Evolutionary conservation across 495 filamentous ascomycete genomes (phyloP).

Genomic region (Aspergillus baeticus): DNA sequence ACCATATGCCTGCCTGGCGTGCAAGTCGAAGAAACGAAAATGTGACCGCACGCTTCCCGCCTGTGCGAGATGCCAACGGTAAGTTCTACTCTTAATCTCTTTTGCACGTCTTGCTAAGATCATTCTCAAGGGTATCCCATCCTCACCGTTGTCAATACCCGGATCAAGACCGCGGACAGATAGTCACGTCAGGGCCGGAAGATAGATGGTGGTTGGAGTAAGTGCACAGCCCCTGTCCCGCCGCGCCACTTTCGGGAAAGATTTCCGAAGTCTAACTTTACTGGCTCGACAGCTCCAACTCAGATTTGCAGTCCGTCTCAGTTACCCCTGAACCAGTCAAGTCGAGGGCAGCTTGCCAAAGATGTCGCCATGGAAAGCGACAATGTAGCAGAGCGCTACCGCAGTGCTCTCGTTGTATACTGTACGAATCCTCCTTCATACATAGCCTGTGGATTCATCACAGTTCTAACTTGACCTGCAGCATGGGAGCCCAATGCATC

Average conservation of each 20-base stretch:
- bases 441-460: neutral
- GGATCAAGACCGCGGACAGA: no score
- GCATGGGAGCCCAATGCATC: neutral
- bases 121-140: neutral
- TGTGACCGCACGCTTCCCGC: neutral
- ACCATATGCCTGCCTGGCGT: neutral
- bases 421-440: neutral
- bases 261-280: no score
- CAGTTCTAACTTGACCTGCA: neutral
- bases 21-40: constrained; percentile 5
- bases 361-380: neutral
- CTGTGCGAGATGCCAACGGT: constrained; percentile 1
- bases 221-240: neutral
- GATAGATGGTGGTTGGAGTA: no score
- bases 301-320: neutral
- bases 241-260: no score
- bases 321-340: neutral
- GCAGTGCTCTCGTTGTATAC: neutral
- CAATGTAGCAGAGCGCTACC: neutral
- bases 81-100: neutral
- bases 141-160: neutral
- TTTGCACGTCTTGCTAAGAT: neutral
- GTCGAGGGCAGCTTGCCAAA: neutral
- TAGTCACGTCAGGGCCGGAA: no score
- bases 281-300: neutral